Conservation (phyloP, 2,329 filamentous ascomycete genomes). For the Fusarium chuoi region DNA sequence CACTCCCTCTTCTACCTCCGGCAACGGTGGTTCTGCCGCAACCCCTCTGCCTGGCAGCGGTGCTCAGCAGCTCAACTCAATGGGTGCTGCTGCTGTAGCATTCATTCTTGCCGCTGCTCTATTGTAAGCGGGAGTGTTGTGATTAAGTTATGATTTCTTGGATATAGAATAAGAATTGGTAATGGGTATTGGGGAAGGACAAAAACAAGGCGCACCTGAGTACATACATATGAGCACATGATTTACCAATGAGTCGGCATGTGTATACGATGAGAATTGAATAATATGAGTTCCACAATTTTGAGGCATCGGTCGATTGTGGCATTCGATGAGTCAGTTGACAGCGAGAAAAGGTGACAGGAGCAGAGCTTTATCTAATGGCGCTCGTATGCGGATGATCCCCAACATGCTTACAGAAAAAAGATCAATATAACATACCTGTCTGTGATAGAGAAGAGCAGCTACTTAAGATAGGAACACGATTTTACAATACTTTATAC, state of each 20-base stretch:
- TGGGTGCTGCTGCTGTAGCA: conserved; percentile 47
- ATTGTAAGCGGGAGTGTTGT: conserved; percentile 36
- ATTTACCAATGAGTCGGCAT: background rate
- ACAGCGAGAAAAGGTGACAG: background rate
- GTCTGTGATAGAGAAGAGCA: background rate
- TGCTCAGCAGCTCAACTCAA: conserved; percentile 44
- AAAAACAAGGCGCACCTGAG: background rate
- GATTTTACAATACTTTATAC: background rate
- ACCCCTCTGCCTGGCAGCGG: conserved; percentile 26
- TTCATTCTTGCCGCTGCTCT: conserved; percentile 45
- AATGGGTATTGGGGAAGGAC: background rate
- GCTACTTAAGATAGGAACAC: too few relatives aligned
- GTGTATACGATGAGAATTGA: background rate
- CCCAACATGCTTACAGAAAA: background rate
- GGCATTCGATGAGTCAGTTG: background rate
- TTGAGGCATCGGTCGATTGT: background rate
- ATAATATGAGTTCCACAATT: background rate
- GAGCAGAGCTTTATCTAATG: too few relatives aligned
- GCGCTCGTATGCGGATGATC: background rate
- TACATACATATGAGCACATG: conserved; percentile 6
- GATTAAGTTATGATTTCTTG: background rate
- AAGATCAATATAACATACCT: background rate
- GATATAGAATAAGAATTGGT: conserved; percentile 6
- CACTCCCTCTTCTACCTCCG: conserved; percentile 39
- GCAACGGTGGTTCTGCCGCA: conserved; percentile 19